phyloP scores from a whole-genome alignment of 2,329 filamentous ascomycete species.

The Phialocephala subalpina region DNA sequence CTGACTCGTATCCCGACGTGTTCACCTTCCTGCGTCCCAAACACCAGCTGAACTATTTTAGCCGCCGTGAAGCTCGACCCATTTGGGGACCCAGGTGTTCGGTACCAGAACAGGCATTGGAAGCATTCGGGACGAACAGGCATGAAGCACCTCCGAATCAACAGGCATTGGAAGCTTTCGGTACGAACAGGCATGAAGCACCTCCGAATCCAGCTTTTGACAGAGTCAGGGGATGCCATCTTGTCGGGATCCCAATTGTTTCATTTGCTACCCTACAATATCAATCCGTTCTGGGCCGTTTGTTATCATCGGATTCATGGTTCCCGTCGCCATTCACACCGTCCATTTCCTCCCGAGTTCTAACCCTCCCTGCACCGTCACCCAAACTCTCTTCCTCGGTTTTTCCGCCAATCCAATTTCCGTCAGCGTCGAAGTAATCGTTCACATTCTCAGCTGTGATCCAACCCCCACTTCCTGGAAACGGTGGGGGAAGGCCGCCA shows the following conservation, averaged over 20 bases:
- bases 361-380: slow-evolving; percentile 68
- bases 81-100: background rate
- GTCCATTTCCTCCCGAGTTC: slow-evolving; percentile 61
- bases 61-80: background rate
- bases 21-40: background rate
- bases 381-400: slow-evolving; percentile 57
- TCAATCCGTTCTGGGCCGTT: slow-evolving; percentile 55
- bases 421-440: slow-evolving; percentile 82
- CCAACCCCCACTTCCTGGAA: slow-evolving; percentile 81
- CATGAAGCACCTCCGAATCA: no score
- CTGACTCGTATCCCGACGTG: background rate
- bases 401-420: slow-evolving; percentile 72
- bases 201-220: background rate
- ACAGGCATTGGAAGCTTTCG: slow-evolving; percentile 2
- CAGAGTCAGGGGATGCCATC: background rate
- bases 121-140: background rate
- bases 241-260: background rate
- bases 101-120: slow-evolving; percentile 6
- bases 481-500: slow-evolving; percentile 67
- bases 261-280: slow-evolving; percentile 1
- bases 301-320: slow-evolving; percentile 53
- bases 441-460: slow-evolving; percentile 92
- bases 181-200: no score
- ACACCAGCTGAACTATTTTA: background rate
- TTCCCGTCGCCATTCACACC: slow-evolving; percentile 51